Evolutionary conservation across 345 rosid genomes (phyloP), one percentile per base, ranked within the genome.

Genomic region (Eutrema japonicum): DNA sequence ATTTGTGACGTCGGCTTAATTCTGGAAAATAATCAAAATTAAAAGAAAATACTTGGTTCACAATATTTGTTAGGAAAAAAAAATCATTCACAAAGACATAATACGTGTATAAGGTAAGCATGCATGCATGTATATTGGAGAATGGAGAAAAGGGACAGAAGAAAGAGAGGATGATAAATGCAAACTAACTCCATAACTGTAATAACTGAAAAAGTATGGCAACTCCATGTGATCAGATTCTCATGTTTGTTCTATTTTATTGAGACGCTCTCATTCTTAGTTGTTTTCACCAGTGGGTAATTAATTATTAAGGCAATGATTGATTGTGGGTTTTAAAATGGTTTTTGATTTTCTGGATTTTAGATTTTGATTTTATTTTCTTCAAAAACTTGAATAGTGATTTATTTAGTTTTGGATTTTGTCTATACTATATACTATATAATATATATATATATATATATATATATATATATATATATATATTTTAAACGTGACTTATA

Each of bases 201-300:
- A 85, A 79, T 84, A 87, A 85, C 92, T 83, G 87, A 79, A 76
- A 79, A 32, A 32, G 68, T 49, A 35, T 72, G 78, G 78, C 8
- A 74, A 45, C 36, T 70, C 71, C 85, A 82, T 85, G 91, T 80
- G 80, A 79, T 70, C 83, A 82, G 83, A 67, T 74, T 57, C 65
- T 33, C 33, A n/a, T 71, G 75, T 41, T 30, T 61, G 26, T 32
- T 13, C 26, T 12, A 42, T 18, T 42, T 62, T 43, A 7, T 37
- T 57, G 7, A 14, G 61, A 48, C 43, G 46, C 13, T 45, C 55
- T 68, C 52, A 6, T 6, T 6, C 70, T 49, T 38, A 45, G 26
- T 22, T 71, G 59, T 50, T 60, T 71, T 22, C 22, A 68, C 54
- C 55, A 2, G 35, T 35, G 36, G 36, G 30, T 45, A 41, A 7